phyloP scores from a whole-genome alignment of 164 flowering plant genomes.

The Stephania cephalantha region DNA sequence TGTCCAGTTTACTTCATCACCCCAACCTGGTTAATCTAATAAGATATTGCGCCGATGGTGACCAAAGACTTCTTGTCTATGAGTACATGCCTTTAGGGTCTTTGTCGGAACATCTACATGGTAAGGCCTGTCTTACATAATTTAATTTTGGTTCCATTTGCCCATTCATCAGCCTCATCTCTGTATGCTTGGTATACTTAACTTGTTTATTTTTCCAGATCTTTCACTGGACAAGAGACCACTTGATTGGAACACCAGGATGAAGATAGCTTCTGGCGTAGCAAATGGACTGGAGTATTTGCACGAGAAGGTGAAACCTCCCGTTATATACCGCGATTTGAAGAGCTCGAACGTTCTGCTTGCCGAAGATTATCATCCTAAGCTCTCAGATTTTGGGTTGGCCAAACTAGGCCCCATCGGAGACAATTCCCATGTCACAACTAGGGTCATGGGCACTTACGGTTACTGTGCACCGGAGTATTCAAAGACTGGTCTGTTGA shows the following conservation, averaged over 20 bases:
- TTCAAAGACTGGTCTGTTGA: slow-evolving; percentile 87
- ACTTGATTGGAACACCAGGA: slow-evolving; percentile 81
- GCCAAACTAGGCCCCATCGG: slow-evolving; percentile 90
- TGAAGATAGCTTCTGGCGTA: slow-evolving; percentile 87
- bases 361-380: slow-evolving; percentile 65
- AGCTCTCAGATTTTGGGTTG: slow-evolving; percentile 85
- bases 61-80: slow-evolving; percentile 72
- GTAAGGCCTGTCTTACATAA: slow-evolving; percentile 24
- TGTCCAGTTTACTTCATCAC: slow-evolving; percentile 60
- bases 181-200: neutral
- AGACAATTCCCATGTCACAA: slow-evolving; percentile 78
- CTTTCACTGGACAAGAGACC: slow-evolving; percentile 39
- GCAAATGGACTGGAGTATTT: slow-evolving; percentile 79
- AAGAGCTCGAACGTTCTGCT: slow-evolving; percentile 87
- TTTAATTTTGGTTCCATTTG: neutral
- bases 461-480: slow-evolving; percentile 95
- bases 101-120: slow-evolving; percentile 71
- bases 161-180: too few species aligned
- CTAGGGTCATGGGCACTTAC: slow-evolving; percentile 92
- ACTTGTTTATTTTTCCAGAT: slow-evolving; percentile 27
- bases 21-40: slow-evolving; percentile 75
- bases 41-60: slow-evolving; percentile 81
- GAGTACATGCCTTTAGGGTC: slow-evolving; percentile 90
- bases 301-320: slow-evolving; percentile 68
- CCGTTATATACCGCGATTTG: slow-evolving; percentile 80